Evolutionary conservation across 306 rosid species (phyloP).

Genomic region (Medicago arabica): DNA sequence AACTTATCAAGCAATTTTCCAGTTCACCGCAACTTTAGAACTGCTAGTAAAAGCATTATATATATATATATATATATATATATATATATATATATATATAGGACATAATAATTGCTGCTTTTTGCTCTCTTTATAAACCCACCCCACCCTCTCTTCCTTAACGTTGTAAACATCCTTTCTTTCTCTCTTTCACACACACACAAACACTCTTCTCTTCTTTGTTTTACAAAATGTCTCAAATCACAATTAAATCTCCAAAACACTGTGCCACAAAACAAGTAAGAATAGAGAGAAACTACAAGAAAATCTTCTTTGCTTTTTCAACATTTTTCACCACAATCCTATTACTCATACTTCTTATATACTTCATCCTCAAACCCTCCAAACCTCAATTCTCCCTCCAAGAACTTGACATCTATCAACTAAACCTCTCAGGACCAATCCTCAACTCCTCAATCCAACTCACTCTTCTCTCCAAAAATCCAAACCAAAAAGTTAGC

Average conservation of each 20-base stretch:
- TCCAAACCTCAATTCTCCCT: slow-evolving; percentile 81
- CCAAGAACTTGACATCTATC: slow-evolving; percentile 73
- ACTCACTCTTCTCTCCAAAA: slow-evolving; percentile 72
- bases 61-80: too few species aligned
- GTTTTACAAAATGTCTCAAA: slow-evolving; percentile 66
- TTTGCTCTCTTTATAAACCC: slow-evolving; percentile 48
- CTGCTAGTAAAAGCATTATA: slow-evolving; percentile 53
- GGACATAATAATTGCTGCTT: slow-evolving; percentile 58
- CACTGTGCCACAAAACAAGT: slow-evolving; percentile 73
- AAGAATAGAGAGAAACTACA: slow-evolving; percentile 58
- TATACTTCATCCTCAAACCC: slow-evolving; percentile 76
- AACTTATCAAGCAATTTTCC: slow-evolving; percentile 8
- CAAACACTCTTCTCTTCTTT: background rate
- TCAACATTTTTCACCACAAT: slow-evolving; percentile 64
- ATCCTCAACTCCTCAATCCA: slow-evolving; percentile 85
- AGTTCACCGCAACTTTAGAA: slow-evolving; percentile 29
- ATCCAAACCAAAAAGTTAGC: slow-evolving; percentile 83
- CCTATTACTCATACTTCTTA: slow-evolving; percentile 55
- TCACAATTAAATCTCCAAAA: slow-evolving; percentile 67
- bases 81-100: too few species aligned
- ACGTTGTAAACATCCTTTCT: slow-evolving; percentile 46
- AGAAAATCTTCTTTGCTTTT: slow-evolving; percentile 58
- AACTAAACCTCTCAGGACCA: slow-evolving; percentile 62
- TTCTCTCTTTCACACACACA: slow-evolving; percentile 6
- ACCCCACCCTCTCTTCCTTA: slow-evolving; percentile 49